A percentile compares a stretch with the other conserved stretches of the same genome.
Conservation (phyloP, 2,329 filamentous ascomycete species). For the Lizonia empirigonia region DNA sequence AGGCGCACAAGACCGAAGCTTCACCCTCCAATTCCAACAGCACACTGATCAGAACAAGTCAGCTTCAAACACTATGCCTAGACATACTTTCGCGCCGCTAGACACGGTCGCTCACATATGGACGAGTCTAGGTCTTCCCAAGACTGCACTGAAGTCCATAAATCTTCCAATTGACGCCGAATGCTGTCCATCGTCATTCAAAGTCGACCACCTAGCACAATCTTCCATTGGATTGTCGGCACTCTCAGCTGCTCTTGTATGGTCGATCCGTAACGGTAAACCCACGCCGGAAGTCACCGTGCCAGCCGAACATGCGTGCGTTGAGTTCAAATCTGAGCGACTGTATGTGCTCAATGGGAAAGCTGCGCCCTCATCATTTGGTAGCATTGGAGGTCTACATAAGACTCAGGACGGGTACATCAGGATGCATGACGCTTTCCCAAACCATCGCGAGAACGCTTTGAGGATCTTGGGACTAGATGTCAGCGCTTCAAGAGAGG, state of each 20-base stretch:
- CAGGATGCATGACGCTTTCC: slow-evolving; percentile 61
- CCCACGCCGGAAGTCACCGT: slow-evolving; percentile 51
- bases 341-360: slow-evolving; percentile 54
- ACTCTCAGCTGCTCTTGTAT: slow-evolving; percentile 56
- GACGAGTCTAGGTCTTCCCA: slow-evolving; percentile 33
- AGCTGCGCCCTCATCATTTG: slow-evolving; percentile 45
- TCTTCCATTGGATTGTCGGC: slow-evolving; percentile 58
- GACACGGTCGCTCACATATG: slow-evolving; percentile 43
- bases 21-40: background rate
- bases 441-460: slow-evolving; percentile 56
- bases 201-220: slow-evolving; percentile 60
- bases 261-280: slow-evolving; percentile 42
- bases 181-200: slow-evolving; percentile 59
- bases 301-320: slow-evolving; percentile 53
- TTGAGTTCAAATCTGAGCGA: slow-evolving; percentile 61
- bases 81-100: slow-evolving; percentile 27
- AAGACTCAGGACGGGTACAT: slow-evolving; percentile 59
- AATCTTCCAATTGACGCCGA: slow-evolving; percentile 28
- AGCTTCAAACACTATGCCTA: slow-evolving; percentile 23
- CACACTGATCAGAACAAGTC: background rate
- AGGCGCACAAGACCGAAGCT: background rate
- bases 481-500: slow-evolving; percentile 41
- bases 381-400: slow-evolving; percentile 59
- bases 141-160: slow-evolving; percentile 28
- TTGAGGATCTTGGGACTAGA: slow-evolving; percentile 53